Evolutionary conservation across 2,329 filamentous ascomycete species (phyloP).

Genomic region (Leptographium flavum): DNA sequence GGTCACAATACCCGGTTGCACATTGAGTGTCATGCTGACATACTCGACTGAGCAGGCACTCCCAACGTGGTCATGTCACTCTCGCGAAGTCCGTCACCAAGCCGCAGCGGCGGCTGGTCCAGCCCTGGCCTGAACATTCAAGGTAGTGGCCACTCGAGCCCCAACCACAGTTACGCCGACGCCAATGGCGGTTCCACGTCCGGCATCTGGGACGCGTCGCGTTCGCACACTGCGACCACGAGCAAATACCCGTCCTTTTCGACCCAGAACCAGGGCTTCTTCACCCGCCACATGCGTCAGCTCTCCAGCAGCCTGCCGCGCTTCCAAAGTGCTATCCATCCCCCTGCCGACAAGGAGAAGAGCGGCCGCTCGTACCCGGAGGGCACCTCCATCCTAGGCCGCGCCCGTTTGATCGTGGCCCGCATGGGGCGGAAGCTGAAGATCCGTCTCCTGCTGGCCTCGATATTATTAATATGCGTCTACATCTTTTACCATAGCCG

Average conservation of each 20-base stretch:
- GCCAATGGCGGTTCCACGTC: constrained; percentile 34
- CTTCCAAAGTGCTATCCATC: constrained; percentile 34
- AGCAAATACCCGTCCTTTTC: constrained; percentile 67
- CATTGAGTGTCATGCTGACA: too few species aligned
- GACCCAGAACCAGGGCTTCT: constrained; percentile 74
- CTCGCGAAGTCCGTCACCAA: constrained; percentile 77
- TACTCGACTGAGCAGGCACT: constrained; percentile 30
- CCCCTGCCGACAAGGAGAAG: constrained; percentile 61
- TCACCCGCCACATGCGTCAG: constrained; percentile 67
- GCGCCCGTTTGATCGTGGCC: constrained; percentile 28
- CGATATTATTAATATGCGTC: constrained; percentile 46
- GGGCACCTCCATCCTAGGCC: constrained; percentile 29
- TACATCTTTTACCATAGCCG: constrained; percentile 58
- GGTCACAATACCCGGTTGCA: too few species aligned
- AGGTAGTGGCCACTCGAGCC: constrained; percentile 54
- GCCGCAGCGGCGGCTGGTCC: constrained; percentile 75
- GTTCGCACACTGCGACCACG: constrained; percentile 38
- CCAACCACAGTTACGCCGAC: constrained; percentile 35
- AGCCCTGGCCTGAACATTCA: constrained; percentile 65
- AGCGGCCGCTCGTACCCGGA: constrained; percentile 43
- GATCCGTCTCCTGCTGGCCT: constrained; percentile 42
- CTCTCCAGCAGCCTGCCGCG: constrained; percentile 67
- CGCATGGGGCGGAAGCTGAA: constrained; percentile 52
- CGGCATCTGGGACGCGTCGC: constrained; percentile 63
- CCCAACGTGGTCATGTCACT: constrained; percentile 59